Base-by-base conservation (phyloP, 2,329 filamentous ascomycete species). In the Arthrinium puccinioides region DNA sequence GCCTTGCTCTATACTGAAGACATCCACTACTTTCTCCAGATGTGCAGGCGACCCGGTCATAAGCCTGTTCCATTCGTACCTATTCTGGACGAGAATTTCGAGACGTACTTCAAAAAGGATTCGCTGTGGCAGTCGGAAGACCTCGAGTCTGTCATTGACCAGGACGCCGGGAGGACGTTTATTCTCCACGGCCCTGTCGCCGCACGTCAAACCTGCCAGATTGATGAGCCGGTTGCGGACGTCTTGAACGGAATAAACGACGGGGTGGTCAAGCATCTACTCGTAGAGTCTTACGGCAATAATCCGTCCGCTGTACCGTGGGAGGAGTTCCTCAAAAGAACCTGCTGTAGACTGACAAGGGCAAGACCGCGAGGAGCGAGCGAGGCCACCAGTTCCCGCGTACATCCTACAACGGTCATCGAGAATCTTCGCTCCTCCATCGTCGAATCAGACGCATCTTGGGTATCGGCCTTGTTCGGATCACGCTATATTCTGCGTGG, bases 301-400 rank as follows among this genome's bases (percentile, higher is more conserved):
- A 69, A 80, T 41, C 70, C 74, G 46, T 66, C 64, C 18, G 72
- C 70, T 48, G 72, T 84, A 13, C 79, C 81, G 1, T 64, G 71
- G 29, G 72, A 83, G 30, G 81, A 85, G 51, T 84, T 84, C 56
- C 83, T 85, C 46, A 80, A 80, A 36, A 37, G 32, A n/a, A 9
- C 14, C 23, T n/a, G n/a, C n/a, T n/a, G n/a, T n/a, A n/a, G n/a
- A n/a, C n/a, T n/a, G n/a, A n/a, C n/a, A n/a, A n/a, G n/a, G n/a
- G n/a, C n/a, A n/a, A n/a, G n/a, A n/a, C n/a, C n/a, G n/a, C 23
- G 23, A 8, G 8, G 23, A 13, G 23, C 23, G 8, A 35, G 16
- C 23, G 16, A 16, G 6, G 5, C 9, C 2, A 15, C 14, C 21
- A 15, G 20, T 3, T n/a, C n/a, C 9, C 6, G n/a, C 5, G 14